These are phyloP conservation scores for Penicillium lagena DNA, from an alignment of 495 filamentous ascomycete species.

Conservation along the genomic window DNA sequence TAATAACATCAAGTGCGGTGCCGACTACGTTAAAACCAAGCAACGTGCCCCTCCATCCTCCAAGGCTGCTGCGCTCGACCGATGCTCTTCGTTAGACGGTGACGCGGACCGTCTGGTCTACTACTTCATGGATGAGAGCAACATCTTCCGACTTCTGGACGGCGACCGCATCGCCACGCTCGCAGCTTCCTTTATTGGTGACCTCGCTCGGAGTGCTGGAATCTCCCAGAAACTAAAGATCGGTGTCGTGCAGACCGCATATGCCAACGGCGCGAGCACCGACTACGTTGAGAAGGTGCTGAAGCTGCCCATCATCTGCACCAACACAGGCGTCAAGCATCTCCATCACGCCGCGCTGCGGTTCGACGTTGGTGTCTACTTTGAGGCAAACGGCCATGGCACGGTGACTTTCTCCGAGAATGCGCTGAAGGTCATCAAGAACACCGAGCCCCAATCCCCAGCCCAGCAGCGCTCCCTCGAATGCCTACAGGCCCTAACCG, in stretches of 20 bases:
- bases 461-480: constrained; percentile 82
- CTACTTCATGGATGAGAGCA: constrained; percentile 82
- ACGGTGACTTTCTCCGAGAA: constrained; percentile 88
- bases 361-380: constrained; percentile 94
- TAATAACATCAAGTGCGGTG: constrained; percentile 62
- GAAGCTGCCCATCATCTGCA: constrained; percentile 86
- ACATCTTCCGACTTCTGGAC: constrained; percentile 81
- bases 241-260: constrained; percentile 93
- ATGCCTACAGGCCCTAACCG: constrained; percentile 70
- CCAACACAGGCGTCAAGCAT: constrained; percentile 92
- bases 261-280: constrained; percentile 95
- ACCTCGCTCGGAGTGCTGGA: constrained; percentile 74
- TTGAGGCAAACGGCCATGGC: constrained; percentile 96
- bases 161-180: constrained; percentile 96
- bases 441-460: constrained; percentile 77
- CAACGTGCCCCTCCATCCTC: constrained; percentile 84
- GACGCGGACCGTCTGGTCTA: constrained; percentile 95
- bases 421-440: constrained; percentile 69
- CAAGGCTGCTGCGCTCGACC: constrained; percentile 63
- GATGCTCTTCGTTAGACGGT: constrained; percentile 89
- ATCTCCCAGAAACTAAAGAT: constrained; percentile 75
- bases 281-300: constrained; percentile 83
- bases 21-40: constrained; percentile 95
- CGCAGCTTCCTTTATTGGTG: constrained; percentile 87
- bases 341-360: constrained; percentile 89